Evolutionary conservation across 305 asterid species (phyloP), one percentile per base, ranked within the genome.

Genomic region (Solanum hybrid): DNA sequence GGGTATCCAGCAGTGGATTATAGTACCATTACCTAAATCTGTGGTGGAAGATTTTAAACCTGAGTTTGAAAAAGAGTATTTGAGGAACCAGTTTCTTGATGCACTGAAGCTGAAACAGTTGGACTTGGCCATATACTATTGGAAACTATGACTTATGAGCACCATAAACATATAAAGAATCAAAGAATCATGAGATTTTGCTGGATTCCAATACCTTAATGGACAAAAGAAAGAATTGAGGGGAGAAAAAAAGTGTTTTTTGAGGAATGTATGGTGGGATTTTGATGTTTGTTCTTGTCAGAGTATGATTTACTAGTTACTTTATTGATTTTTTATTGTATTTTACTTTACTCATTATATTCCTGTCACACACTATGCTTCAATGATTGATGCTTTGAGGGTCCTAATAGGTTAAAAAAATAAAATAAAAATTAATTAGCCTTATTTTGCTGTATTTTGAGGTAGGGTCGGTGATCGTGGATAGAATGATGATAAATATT

Each of bases 71-170:
- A 96, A 96, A 22, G 96, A 94, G 93, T 92, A 92, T 29, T 93
- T 93, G 92, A 88, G 95, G 22, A 95, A 93, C 46, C 90, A 79
- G 94, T 96, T 93, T 89, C 95, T 89, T 22, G 96, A 93, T 28
- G 96, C 87, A 51, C 96, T 92, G 92, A 96, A 95, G 94, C 98
- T 96, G 90, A 94, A 96, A 90, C 99, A 96, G 90, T 78, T 91
- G 14, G 94, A 10, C 11, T 64, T 64, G 74, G 74, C 90, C 93
- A 92, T 92, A 22, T 22, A 9, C 73, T 71, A 74, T 22, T 34
- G 36, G 61, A 64, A n/a, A 22, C 74, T 8, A 22, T 13, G 2
- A 13, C 20, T 42, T 42, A 13, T 64, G 28, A 64, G 28, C 74
- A 2, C 74, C 73, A 64, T 22, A 22, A 61, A 8, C 11, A 0